Evolutionary conservation across 192 early-diverging fungal species (phyloP).

Genomic region (Tieghemiomyces parasiticus): DNA sequence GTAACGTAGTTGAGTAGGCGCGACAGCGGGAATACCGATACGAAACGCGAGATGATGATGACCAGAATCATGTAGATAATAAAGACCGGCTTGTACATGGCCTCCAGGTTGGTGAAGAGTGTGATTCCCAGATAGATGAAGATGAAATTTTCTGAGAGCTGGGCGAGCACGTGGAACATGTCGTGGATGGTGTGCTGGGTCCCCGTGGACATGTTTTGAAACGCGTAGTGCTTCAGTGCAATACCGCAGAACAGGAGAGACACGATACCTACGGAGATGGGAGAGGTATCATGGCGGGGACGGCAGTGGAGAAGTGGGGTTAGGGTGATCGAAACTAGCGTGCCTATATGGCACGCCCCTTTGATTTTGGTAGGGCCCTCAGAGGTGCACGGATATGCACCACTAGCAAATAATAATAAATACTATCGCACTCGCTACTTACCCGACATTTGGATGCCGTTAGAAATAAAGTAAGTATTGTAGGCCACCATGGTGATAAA

Average conservation of each 20-base stretch:
- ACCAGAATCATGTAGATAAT: slow-evolving; percentile 61
- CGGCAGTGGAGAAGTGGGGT: too few species aligned
- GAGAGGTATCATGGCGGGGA: too few species aligned
- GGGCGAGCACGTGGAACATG: slow-evolving; percentile 83
- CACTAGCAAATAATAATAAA: too few species aligned
- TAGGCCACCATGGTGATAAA: slow-evolving; percentile 77
- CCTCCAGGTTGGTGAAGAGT: slow-evolving; percentile 66
- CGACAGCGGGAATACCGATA: slow-evolving; percentile 73
- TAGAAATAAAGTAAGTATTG: slow-evolving; percentile 83
- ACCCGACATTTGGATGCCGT: slow-evolving; percentile 76
- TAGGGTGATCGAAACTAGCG: too few species aligned
- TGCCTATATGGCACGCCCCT: too few species aligned
- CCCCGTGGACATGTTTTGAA: slow-evolving; percentile 68
- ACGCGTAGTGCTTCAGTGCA: slow-evolving; percentile 85
- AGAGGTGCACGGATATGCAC: too few species aligned
- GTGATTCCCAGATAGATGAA: slow-evolving; percentile 94
- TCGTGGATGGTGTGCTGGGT: slow-evolving; percentile 74
- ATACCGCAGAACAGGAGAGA: slow-evolving; percentile 88
- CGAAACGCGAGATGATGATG: slow-evolving; percentile 76
- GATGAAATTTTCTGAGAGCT: slow-evolving; percentile 92
- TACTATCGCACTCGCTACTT: too few species aligned
- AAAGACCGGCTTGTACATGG: slow-evolving; percentile 58
- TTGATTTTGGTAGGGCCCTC: too few species aligned
- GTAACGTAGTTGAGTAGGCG: slow-evolving; percentile 58
- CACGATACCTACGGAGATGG: too few species aligned